Base-by-base conservation (phyloP, 1,284 basidiomycete species). In the Naganishia sp. region DNA sequence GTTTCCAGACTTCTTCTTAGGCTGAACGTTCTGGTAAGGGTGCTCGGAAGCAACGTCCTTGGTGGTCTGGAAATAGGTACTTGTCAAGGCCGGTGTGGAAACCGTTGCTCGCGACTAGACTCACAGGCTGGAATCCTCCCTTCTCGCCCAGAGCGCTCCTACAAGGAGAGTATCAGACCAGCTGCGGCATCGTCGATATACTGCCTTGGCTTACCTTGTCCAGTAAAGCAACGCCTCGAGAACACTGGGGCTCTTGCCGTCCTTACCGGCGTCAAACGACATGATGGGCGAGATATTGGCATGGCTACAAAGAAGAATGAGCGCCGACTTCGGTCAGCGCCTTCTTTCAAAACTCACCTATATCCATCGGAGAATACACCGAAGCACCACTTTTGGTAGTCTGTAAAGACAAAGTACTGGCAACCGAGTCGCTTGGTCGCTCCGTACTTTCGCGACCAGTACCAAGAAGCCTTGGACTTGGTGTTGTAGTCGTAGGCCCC, bases 301-400 rank as follows among this genome's bases (percentile, higher is more conserved):
- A 65, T 79, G 75, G 15, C 53, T 63, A 52, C n/a, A 39, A 39
- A n/a, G n/a, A n/a, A n/a, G n/a, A n/a, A n/a, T n/a, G n/a, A n/a
- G n/a, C n/a, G n/a, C n/a, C n/a, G n/a, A n/a, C n/a, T n/a, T n/a
- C n/a, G n/a, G n/a, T n/a, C n/a, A n/a, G n/a, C n/a, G n/a, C n/a
- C n/a, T n/a, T n/a, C n/a, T n/a, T n/a, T n/a, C n/a, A n/a, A n/a
- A n/a, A 70, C 65, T 45, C 41, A 65, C 45, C 71, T 66, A 52
- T 73, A 52, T 63, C 73, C 74, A 39, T 78, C 72, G 68, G 74
- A 73, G 67, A 81, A 80, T 57, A 69, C 72, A 31, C 80, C 80
- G 69, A 80, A 81, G n/a, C 72, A 74, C 80, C 80, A 81, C 68
- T 76, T 71, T 65, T 80, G 73, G 71, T 76, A 81, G 69, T 79